These are phyloP conservation scores for Colletotrichum sp. DNA, from an alignment of 2,329 filamentous ascomycete genomes.

Conservation along the genomic window DNA sequence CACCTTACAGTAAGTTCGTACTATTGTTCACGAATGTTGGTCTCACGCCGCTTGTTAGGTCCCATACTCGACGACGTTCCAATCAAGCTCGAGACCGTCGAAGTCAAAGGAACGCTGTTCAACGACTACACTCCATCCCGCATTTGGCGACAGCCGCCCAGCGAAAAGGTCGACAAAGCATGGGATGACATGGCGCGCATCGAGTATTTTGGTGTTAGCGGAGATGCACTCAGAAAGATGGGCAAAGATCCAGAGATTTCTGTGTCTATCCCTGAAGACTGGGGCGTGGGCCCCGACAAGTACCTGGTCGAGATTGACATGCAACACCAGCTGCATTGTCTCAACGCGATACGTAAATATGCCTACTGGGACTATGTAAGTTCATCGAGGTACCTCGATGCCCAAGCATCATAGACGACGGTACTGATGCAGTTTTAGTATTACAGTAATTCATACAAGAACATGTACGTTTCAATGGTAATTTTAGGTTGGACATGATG, in stretches of 20 bases:
- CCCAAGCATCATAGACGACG: background rate
- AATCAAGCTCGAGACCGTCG: background rate
- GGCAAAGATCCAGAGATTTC: slow-evolving; percentile 11
- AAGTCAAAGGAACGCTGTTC: slow-evolving; percentile 15
- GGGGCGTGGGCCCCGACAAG: slow-evolving; percentile 10
- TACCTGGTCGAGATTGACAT: slow-evolving; percentile 15
- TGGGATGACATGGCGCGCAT: slow-evolving; percentile 22
- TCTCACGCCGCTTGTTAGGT: background rate
- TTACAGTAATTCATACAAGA: background rate
- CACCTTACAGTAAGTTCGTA: background rate
- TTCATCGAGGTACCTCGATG: background rate
- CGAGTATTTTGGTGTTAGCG: slow-evolving; percentile 13
- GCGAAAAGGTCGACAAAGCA: slow-evolving; percentile 24
- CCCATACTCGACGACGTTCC: slow-evolving; percentile 3
- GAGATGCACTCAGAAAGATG: slow-evolving; percentile 12
- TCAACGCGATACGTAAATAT: slow-evolving; percentile 9
- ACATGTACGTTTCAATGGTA: background rate
- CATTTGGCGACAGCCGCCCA: slow-evolving; percentile 20
- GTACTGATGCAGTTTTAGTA: background rate
- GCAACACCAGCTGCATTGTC: slow-evolving; percentile 16
- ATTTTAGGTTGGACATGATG: background rate
- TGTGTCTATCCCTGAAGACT: slow-evolving; percentile 12
- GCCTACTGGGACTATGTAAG: slow-evolving; percentile 2
- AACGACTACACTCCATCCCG: slow-evolving; percentile 34
- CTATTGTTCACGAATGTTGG: accelerated